Base-by-base conservation (phyloP, 768 basidiomycete species). In the Trametes elegans region DNA sequence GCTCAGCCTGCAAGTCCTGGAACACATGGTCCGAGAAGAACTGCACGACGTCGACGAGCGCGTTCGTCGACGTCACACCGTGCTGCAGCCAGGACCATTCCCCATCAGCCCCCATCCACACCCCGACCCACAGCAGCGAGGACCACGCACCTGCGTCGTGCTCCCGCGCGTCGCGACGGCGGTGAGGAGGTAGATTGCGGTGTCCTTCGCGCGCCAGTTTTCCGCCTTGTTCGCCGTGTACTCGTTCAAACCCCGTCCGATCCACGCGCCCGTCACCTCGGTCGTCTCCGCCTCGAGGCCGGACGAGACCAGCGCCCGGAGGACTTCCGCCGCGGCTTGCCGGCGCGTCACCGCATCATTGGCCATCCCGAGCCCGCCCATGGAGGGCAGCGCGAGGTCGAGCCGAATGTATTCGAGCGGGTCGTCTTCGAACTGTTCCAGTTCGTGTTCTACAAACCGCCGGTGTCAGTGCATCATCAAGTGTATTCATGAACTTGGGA, bases 371-470 rank as follows among this genome's bases (percentile, higher is more conserved):
- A 70, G 71, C 2, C 64, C 66, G 38, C 63, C 63, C 31, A 77
- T 69, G 53, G 88, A 85, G 51, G 77, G 79, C 63, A 81, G 74
- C 13, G 93, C 79, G 24, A 96, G 76, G 64, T 96, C 93, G 36
- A 91, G 79, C 19, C 93, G 86, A 62, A 98, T 90, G 68, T 88
- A 98, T 67, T 98, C 96, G 34, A 96, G 80, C 0, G 97, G 95
- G 61, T 97, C 95, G 57, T 98, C 97, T 71, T 97, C 94, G 64
- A 99, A 98, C 69, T 93, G 87, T 64, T 99, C 97, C 45, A 91
- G 79, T 52, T 98, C 95, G 61, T 93, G 89, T 34, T 89, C 87
- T 82, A 53, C 29, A 2, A 21, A 27, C 16, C 41, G 27, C 39
- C 21, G 27, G 6, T 7, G n/a, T 36, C 14, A n/a, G n/a, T 21